A percentile compares a stretch with the other conserved stretches of the same genome.
phyloP scores from a whole-genome alignment of 768 basidiomycete genomes.

The Peribolospora kevripleyi region DNA sequence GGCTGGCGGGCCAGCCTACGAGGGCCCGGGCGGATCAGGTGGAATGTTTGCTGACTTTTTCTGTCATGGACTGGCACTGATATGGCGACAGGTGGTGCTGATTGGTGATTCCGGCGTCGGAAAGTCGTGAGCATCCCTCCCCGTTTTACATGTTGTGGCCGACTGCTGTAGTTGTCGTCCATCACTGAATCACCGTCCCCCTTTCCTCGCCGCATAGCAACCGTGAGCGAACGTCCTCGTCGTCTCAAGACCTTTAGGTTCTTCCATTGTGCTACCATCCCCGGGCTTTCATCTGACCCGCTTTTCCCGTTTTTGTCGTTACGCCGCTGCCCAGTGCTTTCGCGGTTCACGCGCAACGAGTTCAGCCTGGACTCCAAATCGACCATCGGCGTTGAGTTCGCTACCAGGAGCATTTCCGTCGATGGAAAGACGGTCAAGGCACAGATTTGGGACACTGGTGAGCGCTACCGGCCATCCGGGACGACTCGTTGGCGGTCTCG shows the following conservation, averaged over 20 bases:
- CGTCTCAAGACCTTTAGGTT: not conserved
- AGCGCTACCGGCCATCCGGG: constrained; percentile 15
- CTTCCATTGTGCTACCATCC: too few species aligned
- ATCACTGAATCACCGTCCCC: constrained; percentile 32
- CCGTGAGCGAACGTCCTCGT: not conserved
- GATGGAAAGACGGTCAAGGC: constrained; percentile 94
- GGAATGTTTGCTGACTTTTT: not conserved
- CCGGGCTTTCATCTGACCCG: not conserved
- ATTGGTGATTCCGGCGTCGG: constrained; percentile 98
- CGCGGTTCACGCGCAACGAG: constrained; percentile 97
- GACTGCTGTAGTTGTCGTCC: not conserved
- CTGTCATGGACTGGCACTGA: not conserved
- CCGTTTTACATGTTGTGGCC: not conserved
- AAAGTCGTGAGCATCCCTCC: constrained; percentile 60
- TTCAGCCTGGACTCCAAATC: constrained; percentile 99
- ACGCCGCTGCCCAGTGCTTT: constrained; percentile 49
- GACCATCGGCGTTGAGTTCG: constrained; percentile 97
- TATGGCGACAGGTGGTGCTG: constrained; percentile 54
- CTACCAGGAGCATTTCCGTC: constrained; percentile 81
- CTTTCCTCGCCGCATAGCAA: not conserved
- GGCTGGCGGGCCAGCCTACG: not conserved
- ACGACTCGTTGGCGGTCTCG: not conserved
- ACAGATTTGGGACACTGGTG: constrained; percentile 96
- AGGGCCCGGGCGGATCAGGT: too few species aligned
- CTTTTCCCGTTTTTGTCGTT: not conserved